These are phyloP conservation scores for Solanum commersonii DNA, from an alignment of 257 asterid genomes.

Conservation along the genomic window DNA sequence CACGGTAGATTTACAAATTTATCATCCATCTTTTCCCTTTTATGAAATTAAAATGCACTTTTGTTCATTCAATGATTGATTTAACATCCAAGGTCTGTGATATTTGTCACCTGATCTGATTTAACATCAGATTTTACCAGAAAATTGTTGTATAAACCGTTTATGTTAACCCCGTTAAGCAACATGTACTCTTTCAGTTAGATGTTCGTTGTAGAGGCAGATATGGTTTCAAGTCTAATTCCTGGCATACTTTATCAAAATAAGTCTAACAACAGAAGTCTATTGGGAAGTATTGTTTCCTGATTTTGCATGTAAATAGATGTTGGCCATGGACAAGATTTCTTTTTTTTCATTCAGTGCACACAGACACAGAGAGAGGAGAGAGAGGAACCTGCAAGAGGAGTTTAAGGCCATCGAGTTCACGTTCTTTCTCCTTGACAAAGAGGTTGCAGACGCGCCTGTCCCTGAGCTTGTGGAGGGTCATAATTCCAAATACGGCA, in stretches of 20 bases:
- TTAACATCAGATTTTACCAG: neutral
- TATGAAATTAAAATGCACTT: neutral
- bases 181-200: neutral
- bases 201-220: neutral
- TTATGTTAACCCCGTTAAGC: neutral
- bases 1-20: neutral
- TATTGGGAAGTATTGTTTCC: neutral
- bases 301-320: neutral
- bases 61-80: neutral
- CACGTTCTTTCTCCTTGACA: slow-evolving; percentile 35
- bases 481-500: slow-evolving; percentile 43
- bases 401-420: slow-evolving; percentile 38
- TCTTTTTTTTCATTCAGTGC: neutral
- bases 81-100: neutral
- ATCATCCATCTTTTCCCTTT: neutral
- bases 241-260: neutral
- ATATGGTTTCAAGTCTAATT: neutral
- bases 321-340: neutral
- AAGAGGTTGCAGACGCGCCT: slow-evolving; percentile 33
- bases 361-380: neutral
- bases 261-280: neutral
- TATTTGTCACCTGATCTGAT: neutral
- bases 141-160: neutral
- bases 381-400: slow-evolving; percentile 45
- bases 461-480: slow-evolving; percentile 42